Evolutionary conservation across 352 stramenopile species (phyloP), one percentile per base, ranked within the genome.

Genomic region (Plasmopara halstedii): DNA sequence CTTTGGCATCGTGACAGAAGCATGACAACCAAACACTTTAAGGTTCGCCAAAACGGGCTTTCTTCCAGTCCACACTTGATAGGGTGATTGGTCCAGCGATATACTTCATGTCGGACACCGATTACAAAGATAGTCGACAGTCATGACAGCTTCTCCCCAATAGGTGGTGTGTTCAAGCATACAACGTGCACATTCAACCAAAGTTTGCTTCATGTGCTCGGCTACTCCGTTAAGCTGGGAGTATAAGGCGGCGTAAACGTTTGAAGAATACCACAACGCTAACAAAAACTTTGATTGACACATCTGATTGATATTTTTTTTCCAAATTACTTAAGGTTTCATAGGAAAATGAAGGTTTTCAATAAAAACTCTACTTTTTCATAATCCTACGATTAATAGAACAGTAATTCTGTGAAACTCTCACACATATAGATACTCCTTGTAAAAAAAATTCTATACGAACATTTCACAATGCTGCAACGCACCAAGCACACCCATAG

Each of bases 401-500:
- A n/a, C n/a, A n/a, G n/a, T n/a, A n/a, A n/a, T n/a, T n/a, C n/a
- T n/a, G n/a, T n/a, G n/a, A n/a, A n/a, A n/a, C n/a, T n/a, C n/a
- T n/a, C n/a, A n/a, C n/a, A n/a, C n/a, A n/a, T n/a, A n/a, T n/a
- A n/a, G n/a, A n/a, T n/a, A n/a, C n/a, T n/a, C n/a, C n/a, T n/a
- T n/a, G n/a, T n/a, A n/a, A n/a, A n/a, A n/a, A n/a, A n/a, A n/a
- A n/a, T n/a, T 48, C 11, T 50, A 55, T 23, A 15, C 35, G 34
- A 62, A 65, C 11, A 37, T 58, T 19, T 66, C 42, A 27, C 68
- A 79, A 35, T 64, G 46, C 23, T 64, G 42, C 1, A 75, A 13
- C 2, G 58, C 54, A 5, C 50, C 56, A 17, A 59, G 41, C 20
- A 73, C 34, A 20, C 49, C 46, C 37, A 63, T 71, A 6, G 52